Base-by-base conservation (phyloP, 331 rosid species). In the Phaseolus coccineus region DNA sequence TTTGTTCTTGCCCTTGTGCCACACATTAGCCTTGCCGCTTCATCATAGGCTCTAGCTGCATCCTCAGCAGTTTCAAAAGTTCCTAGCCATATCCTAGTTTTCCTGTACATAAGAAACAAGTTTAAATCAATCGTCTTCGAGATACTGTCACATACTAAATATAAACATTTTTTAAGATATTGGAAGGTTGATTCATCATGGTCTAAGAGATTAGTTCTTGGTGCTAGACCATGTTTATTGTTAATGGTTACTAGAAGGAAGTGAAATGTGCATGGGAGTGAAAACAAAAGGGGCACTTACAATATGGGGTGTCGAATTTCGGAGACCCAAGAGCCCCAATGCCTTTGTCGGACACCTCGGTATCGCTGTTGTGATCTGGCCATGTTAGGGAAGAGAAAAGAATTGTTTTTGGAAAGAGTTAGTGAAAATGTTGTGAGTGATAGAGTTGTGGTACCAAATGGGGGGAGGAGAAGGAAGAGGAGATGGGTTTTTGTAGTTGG, bases 311-410 rank as follows among this genome's bases (percentile, higher is more conserved):
- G 99, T 42, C 99, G 96, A 86, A 96, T 96, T 84, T 96, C 99
- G 2, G 99, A 93, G 57, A 96, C 99, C 99, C 99, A 96, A 61
- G 99, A 96, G 63, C 99, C 99, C 99, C 99, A 96, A 65, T 96
- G 99, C 90, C 99, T 85, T 84, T 93, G 99, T 85, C 99, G 90
- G 55, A 96, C 99, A 31, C 99, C 99, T 87, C 99, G 91, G 75
- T 87, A 96, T 39, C 99, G 87, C 84, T 93, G 99, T 86, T 93
- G 98, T 35, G 97, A 94, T 76, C 98, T 90, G 28, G 94, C 97
- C 99, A 96, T 96, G 74, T 71, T 62, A 2, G 84, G 75, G 76
- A 82, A 82, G 77, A 64, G 55, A 86, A 81, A 82, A 47, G 69
- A 57, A 31, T 56, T 83, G 27, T 69, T 74, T 85, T 59, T n/a